These are phyloP conservation scores for Klebsormidium nitens DNA, from an alignment of 139 green algal species.

Conservation along the genomic window DNA sequence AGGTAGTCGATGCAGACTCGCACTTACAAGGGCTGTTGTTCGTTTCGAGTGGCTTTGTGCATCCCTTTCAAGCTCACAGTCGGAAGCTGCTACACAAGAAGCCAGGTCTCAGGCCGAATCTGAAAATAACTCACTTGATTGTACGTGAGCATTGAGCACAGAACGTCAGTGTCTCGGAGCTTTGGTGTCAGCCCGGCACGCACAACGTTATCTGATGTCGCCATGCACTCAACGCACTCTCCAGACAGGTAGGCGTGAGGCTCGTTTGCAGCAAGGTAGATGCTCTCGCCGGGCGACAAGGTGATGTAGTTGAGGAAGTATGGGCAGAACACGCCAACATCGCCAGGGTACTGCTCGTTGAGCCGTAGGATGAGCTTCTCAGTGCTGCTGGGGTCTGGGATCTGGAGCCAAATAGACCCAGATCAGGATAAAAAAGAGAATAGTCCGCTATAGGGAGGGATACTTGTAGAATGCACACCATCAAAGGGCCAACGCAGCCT, in stretches of 20 bases:
- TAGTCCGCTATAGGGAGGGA: too few relatives aligned
- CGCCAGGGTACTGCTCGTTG: slow-evolving; percentile 80
- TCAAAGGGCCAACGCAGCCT: too few relatives aligned
- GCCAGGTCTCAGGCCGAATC: too few relatives aligned
- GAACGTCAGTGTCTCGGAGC: slow-evolving; percentile 65
- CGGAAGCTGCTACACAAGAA: too few relatives aligned
- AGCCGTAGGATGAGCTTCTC: slow-evolving; percentile 77
- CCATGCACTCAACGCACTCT: slow-evolving; percentile 86
- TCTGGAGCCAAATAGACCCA: too few relatives aligned
- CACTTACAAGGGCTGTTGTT: too few relatives aligned
- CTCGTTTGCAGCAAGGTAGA: slow-evolving; percentile 91
- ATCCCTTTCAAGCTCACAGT: too few relatives aligned
- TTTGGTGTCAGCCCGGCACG: slow-evolving; percentile 94
- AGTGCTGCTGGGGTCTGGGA: too few relatives aligned
- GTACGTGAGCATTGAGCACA: slow-evolving; percentile 90
- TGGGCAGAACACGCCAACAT: slow-evolving; percentile 83
- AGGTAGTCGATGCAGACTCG: too few relatives aligned
- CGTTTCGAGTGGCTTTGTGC: too few relatives aligned
- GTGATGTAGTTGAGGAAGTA: slow-evolving; percentile 87
- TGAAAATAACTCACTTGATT: slow-evolving; percentile 37
- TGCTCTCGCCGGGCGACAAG: slow-evolving; percentile 55
- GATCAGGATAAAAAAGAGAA: too few relatives aligned
- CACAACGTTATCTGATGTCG: slow-evolving; percentile 94
- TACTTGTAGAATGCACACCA: slow-evolving; percentile 40
- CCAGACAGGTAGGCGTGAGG: slow-evolving; percentile 90